phyloP scores from a whole-genome alignment of 345 rosid species.

The Pugionium cornutum region DNA sequence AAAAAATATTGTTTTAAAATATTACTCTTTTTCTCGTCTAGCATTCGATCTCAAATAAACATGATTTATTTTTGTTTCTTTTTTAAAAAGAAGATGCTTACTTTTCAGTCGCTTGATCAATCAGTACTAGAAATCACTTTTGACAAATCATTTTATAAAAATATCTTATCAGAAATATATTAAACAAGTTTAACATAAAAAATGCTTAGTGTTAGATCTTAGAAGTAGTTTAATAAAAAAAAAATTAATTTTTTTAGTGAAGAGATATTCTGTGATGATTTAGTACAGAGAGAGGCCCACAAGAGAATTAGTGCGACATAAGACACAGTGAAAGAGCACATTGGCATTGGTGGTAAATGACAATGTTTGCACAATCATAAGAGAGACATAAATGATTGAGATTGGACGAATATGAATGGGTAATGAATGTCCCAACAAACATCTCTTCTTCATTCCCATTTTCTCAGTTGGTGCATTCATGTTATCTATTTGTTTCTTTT shows the following conservation, averaged over 20 bases:
- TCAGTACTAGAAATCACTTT: neutral
- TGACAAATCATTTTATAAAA: neutral
- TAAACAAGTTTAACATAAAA: neutral
- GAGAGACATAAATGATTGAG: slow-evolving; percentile 14
- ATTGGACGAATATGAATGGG: slow-evolving; percentile 19
- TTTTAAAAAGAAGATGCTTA: too few relatives aligned
- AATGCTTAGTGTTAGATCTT: neutral
- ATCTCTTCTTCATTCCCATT: slow-evolving; percentile 21
- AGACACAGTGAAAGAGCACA: slow-evolving; percentile 33
- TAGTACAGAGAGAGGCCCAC: neutral
- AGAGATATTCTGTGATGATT: neutral
- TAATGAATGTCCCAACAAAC: slow-evolving; percentile 14
- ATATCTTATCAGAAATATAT: neutral
- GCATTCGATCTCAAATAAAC: too few relatives aligned
- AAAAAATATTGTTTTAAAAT: too few relatives aligned
- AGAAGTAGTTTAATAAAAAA: neutral
- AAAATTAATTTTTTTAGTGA: too few relatives aligned
- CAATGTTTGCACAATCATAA: slow-evolving; percentile 34
- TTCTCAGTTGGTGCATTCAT: slow-evolving; percentile 19
- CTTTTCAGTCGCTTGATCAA: neutral
- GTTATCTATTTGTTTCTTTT: neutral
- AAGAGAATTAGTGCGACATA: slow-evolving; percentile 27
- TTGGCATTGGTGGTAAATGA: slow-evolving; percentile 30
- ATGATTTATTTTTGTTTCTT: too few relatives aligned
- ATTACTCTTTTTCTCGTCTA: too few relatives aligned